Evolutionary conservation across 208 protist species (phyloP).

Genomic region (Trichomonas tenax): DNA sequence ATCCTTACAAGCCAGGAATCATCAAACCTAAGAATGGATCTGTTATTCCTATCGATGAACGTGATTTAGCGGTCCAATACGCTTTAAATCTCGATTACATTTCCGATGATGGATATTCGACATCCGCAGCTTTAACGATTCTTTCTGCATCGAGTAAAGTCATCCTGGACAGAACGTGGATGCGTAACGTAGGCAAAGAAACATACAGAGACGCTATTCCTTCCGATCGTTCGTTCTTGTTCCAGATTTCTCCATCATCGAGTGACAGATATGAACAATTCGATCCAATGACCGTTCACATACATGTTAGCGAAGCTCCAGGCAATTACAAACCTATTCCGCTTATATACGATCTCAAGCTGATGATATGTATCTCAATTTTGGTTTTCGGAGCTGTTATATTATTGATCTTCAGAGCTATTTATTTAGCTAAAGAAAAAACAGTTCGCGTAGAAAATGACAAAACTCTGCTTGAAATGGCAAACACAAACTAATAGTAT

Average conservation of each 20-base stretch:
- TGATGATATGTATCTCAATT: too few relatives aligned
- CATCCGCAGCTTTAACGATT: not conserved
- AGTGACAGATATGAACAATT: not conserved
- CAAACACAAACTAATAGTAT: too few relatives aligned
- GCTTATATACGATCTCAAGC: not conserved
- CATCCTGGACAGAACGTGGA: not conserved
- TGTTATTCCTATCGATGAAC: not conserved
- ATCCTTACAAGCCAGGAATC: not conserved
- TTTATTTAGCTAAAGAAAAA: too few relatives aligned
- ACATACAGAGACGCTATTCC: not conserved
- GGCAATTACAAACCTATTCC: not conserved
- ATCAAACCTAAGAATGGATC: not conserved
- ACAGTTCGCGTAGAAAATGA: too few relatives aligned
- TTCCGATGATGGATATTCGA: constrained; percentile 6
- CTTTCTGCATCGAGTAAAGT: not conserved
- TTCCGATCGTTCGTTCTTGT: not conserved
- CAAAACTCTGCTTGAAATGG: too few relatives aligned
- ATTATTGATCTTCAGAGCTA: too few relatives aligned
- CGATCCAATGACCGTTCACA: not conserved
- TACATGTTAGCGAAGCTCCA: not conserved
- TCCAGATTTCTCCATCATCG: not conserved
- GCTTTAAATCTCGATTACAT: not conserved
- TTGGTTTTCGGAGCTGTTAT: too few relatives aligned
- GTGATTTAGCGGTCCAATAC: not conserved
- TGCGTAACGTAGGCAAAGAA: not conserved